Evolutionary conservation across 2,329 filamentous ascomycete genomes (phyloP).

Genomic region (Neobulgaria alba): DNA sequence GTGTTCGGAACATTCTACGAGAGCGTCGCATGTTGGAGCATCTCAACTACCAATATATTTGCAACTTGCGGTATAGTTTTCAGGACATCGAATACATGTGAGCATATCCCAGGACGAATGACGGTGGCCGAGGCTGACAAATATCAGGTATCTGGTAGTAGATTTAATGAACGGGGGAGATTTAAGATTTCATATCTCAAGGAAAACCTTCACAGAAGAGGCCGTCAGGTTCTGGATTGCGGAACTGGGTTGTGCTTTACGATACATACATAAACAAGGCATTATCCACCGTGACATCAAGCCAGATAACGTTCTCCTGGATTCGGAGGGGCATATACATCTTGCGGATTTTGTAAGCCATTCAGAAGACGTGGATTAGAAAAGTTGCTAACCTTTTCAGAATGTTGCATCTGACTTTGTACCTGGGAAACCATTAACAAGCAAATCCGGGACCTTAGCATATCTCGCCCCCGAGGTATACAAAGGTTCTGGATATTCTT

Average conservation of each 20-base stretch:
- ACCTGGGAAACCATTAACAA: slow-evolving; percentile 73
- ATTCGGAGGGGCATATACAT: slow-evolving; percentile 89
- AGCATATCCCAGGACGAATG: slow-evolving; percentile 28
- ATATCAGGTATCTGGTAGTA: slow-evolving; percentile 74
- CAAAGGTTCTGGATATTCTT: slow-evolving; percentile 77
- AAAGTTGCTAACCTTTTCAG: slow-evolving; percentile 36
- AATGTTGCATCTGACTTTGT: slow-evolving; percentile 94
- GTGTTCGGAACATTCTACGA: slow-evolving; percentile 94
- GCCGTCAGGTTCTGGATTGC: slow-evolving; percentile 96
- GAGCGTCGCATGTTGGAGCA: slow-evolving; percentile 98
- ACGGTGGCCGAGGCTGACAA: slow-evolving; percentile 2
- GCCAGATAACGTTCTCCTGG: slow-evolving; percentile 82
- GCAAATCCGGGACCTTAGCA: slow-evolving; percentile 92
- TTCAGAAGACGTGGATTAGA: neutral
- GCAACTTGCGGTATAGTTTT: slow-evolving; percentile 97
- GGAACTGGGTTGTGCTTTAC: slow-evolving; percentile 72
- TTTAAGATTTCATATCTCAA: slow-evolving; percentile 91
- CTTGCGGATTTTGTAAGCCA: slow-evolving; percentile 85
- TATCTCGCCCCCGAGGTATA: slow-evolving; percentile 97
- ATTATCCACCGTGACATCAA: slow-evolving; percentile 91
- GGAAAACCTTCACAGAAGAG: slow-evolving; percentile 97
- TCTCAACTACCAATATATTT: slow-evolving; percentile 94
- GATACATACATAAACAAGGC: slow-evolving; percentile 63
- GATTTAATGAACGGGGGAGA: slow-evolving; percentile 98
- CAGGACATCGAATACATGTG: slow-evolving; percentile 99